Percentiles rank a stretch among this genome's conserved stretches.
Conservation (phyloP, 2,329 filamentous ascomycete species). For the Fusarium tanahbumbuense region DNA sequence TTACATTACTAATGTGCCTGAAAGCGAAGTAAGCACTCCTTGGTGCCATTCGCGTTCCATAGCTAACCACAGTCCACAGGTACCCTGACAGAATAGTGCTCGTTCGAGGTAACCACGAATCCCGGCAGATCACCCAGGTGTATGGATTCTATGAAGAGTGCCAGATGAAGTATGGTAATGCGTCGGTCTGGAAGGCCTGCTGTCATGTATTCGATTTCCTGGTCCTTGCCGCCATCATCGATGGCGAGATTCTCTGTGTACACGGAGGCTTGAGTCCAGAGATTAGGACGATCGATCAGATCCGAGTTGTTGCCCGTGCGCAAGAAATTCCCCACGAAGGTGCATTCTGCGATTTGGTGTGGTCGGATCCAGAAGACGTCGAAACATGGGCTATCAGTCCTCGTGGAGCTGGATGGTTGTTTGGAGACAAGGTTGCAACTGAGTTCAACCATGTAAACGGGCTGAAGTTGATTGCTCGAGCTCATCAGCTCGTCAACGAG, state of each 20-base stretch:
- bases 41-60: neutral
- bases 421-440: constrained; percentile 95
- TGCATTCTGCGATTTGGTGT: constrained; percentile 97
- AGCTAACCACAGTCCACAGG: constrained; percentile 59
- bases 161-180: constrained; percentile 97
- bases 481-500: constrained; percentile 98
- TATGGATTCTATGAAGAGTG: constrained; percentile 99
- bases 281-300: constrained; percentile 98
- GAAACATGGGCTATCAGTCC: constrained; percentile 97
- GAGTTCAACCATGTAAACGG: constrained; percentile 98
- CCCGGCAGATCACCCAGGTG: constrained; percentile 95
- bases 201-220: constrained; percentile 99
- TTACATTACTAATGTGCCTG: constrained; percentile 94
- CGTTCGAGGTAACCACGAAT: constrained; percentile 98
- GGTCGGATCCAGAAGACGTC: constrained; percentile 97
- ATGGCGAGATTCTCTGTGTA: constrained; percentile 98
- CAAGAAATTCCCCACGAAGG: constrained; percentile 98
- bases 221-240: constrained; percentile 95
- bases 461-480: constrained; percentile 93
- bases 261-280: constrained; percentile 90
- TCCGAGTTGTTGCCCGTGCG: constrained; percentile 97
- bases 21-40: constrained; percentile 71
- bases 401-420: constrained; percentile 95
- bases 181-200: constrained; percentile 99
- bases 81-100: constrained; percentile 96